phyloP scores from a whole-genome alignment of 352 stramenopile genomes.

The Pythium grandisporangium region DNA sequence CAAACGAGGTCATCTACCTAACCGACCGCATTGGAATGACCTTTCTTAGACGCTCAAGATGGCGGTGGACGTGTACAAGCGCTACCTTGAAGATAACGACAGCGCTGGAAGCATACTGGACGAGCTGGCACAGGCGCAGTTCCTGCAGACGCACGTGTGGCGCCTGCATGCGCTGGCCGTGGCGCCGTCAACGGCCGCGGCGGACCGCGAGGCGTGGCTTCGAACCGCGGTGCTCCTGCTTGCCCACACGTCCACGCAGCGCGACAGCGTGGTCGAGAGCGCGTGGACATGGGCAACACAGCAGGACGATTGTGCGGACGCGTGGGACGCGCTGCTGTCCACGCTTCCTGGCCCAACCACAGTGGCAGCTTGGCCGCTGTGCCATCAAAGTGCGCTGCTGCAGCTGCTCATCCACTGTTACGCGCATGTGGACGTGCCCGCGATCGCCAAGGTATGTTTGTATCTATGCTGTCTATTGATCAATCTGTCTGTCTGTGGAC shows the following conservation, averaged over 20 bases:
- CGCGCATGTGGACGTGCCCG: conserved; percentile 39
- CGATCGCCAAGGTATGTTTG: conserved; percentile 34
- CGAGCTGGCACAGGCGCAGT: conserved; percentile 3
- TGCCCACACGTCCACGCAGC: too few species aligned
- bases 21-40: too few species aligned
- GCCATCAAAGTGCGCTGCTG: conserved; percentile 38
- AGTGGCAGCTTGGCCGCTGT: conserved; percentile 36
- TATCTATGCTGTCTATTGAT: too few species aligned
- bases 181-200: neutral
- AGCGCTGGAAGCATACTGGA: conserved; percentile 38
- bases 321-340: conserved; percentile 16
- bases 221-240: conserved; percentile 40
- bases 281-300: too few species aligned
- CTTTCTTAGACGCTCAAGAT: conserved; percentile 3
- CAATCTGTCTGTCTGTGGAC: too few species aligned
- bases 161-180: neutral
- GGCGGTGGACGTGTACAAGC: conserved; percentile 25
- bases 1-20: too few species aligned
- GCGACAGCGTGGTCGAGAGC: too few species aligned
- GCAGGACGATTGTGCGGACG: conserved; percentile 8
- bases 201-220: conserved; percentile 23
- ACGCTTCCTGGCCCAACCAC: conserved; percentile 15
- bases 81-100: conserved; percentile 29
- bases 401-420: conserved; percentile 62
- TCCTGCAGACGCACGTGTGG: conserved; percentile 2